A percentile compares a stretch with the other conserved stretches of the same genome.
Evolutionary conservation across 768 basidiomycete species (phyloP).

Genomic region (Serpula lacrymans): DNA sequence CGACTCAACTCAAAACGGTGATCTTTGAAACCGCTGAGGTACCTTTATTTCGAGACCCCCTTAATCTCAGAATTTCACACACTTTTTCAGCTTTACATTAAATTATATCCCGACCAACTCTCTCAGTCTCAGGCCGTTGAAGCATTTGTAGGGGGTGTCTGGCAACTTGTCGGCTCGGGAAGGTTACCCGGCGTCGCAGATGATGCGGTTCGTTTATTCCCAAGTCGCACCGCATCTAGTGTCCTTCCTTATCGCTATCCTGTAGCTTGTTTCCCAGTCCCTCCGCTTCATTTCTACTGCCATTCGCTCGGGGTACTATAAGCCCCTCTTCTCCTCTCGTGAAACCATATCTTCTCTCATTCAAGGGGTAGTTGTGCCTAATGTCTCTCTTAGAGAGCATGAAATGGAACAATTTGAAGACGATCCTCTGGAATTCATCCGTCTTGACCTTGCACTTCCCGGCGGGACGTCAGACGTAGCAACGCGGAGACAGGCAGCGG

Average conservation of each 20-base stretch:
- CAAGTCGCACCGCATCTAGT: neutral
- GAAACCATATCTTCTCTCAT: slow-evolving; percentile 81
- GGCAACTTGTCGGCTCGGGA: slow-evolving; percentile 74
- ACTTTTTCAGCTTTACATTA: slow-evolving; percentile 62
- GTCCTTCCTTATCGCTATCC: neutral
- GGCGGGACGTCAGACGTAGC: slow-evolving; percentile 60
- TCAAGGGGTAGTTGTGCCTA: slow-evolving; percentile 91
- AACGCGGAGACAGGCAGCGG: slow-evolving; percentile 89
- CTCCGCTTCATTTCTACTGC: slow-evolving; percentile 89
- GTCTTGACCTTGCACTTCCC: slow-evolving; percentile 72
- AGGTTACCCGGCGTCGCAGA: slow-evolving; percentile 68
- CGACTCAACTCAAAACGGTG: slow-evolving; percentile 85
- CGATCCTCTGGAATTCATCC: slow-evolving; percentile 92
- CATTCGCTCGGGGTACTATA: slow-evolving; percentile 85
- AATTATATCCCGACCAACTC: slow-evolving; percentile 78
- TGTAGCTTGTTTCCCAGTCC: slow-evolving; percentile 83
- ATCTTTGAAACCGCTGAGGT: slow-evolving; percentile 93
- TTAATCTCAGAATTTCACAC: neutral
- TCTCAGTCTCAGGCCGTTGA: slow-evolving; percentile 60
- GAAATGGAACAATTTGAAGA: slow-evolving; percentile 97
- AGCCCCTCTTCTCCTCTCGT: slow-evolving; percentile 72
- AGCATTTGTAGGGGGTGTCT: slow-evolving; percentile 83
- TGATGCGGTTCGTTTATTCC: slow-evolving; percentile 52
- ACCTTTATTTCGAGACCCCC: slow-evolving; percentile 7
- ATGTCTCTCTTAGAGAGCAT: slow-evolving; percentile 81